Evolutionary conservation across 768 basidiomycete genomes (phyloP).

Genomic region (Lanmaoa pseudosensibilis): DNA sequence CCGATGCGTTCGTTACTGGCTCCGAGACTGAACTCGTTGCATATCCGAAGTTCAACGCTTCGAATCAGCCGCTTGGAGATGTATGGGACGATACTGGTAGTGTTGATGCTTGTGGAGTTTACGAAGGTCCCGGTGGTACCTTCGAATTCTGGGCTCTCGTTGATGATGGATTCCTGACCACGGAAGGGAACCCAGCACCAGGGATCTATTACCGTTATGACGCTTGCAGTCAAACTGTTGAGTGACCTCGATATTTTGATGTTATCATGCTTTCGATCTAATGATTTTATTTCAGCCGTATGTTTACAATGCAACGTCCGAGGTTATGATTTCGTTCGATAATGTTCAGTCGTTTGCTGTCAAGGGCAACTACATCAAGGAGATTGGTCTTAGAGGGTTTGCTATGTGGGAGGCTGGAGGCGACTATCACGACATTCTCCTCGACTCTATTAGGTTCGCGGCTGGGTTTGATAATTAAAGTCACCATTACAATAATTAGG

Average conservation of each 20-base stretch:
- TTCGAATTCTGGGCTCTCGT: slow-evolving; percentile 66
- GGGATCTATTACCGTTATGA: slow-evolving; percentile 62
- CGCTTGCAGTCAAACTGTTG: slow-evolving; percentile 69
- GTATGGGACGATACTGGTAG: slow-evolving; percentile 51
- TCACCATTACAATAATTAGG: background rate
- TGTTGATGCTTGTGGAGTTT: slow-evolving; percentile 54
- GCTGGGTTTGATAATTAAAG: slow-evolving; percentile 4
- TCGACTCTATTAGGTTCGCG: slow-evolving; percentile 49
- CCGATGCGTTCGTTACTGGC: slow-evolving; percentile 36
- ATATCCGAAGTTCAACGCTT: slow-evolving; percentile 51
- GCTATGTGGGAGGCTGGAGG: slow-evolving; percentile 73
- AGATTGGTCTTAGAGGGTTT: slow-evolving; percentile 59
- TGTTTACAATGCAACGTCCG: slow-evolving; percentile 56
- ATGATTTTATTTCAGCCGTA: slow-evolving; percentile 49
- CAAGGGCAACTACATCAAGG: slow-evolving; percentile 62
- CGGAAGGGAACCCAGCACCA: slow-evolving; percentile 26
- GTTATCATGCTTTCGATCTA: background rate
- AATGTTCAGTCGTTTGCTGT: slow-evolving; percentile 54
- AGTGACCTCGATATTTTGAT: slow-evolving; percentile 18
- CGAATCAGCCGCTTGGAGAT: slow-evolving; percentile 52
- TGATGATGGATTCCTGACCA: slow-evolving; percentile 51
- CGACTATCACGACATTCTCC: slow-evolving; percentile 58
- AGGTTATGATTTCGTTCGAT: slow-evolving; percentile 68
- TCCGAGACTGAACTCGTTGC: slow-evolving; percentile 39
- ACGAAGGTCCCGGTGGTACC: slow-evolving; percentile 47